Conservation (phyloP, 2,329 filamentous ascomycete species). For the Aspergillus sp. region DNA sequence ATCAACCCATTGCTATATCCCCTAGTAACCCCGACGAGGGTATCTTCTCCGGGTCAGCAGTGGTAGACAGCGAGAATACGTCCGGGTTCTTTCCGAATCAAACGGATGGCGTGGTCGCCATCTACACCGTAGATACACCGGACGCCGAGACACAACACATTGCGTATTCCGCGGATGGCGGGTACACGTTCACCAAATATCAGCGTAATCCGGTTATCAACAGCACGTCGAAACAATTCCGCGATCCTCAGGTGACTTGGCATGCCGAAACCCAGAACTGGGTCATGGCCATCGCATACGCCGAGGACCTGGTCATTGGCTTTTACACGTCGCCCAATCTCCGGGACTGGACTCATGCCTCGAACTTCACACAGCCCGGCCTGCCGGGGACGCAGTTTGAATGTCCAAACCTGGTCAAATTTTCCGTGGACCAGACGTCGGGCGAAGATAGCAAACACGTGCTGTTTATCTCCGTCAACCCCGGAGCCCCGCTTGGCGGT, state of each 20-base stretch:
- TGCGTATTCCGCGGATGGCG: slow-evolving; percentile 62
- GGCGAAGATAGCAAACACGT: slow-evolving; percentile 21
- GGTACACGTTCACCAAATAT: slow-evolving; percentile 63
- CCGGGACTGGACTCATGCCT: slow-evolving; percentile 57
- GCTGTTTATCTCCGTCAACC: slow-evolving; percentile 32
- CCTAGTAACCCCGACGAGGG: slow-evolving; percentile 44
- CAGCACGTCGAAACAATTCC: slow-evolving; percentile 57
- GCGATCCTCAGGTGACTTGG: slow-evolving; percentile 66
- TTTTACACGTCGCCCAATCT: slow-evolving; percentile 62
- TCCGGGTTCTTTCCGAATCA: slow-evolving; percentile 65
- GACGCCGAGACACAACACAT: slow-evolving; percentile 55
- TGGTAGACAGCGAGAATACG: slow-evolving; percentile 63
- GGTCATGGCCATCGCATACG: slow-evolving; percentile 59
- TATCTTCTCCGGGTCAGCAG: slow-evolving; percentile 57
- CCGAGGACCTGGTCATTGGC: slow-evolving; percentile 58
- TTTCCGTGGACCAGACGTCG: slow-evolving; percentile 45
- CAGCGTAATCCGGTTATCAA: slow-evolving; percentile 60
- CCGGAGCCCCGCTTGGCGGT: slow-evolving; percentile 36
- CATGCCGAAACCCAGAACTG: slow-evolving; percentile 52
- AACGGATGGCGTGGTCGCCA: slow-evolving; percentile 62
- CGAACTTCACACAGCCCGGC: slow-evolving; percentile 58
- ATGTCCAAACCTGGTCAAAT: slow-evolving; percentile 61
- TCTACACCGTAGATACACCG: slow-evolving; percentile 49
- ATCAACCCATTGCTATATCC: slow-evolving; percentile 62
- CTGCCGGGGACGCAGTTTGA: slow-evolving; percentile 60